Evolutionary conservation across 148 eudicot genomes (phyloP), one percentile per base, ranked within the genome.

Genomic region (Mesembryanthemum crystallinum): DNA sequence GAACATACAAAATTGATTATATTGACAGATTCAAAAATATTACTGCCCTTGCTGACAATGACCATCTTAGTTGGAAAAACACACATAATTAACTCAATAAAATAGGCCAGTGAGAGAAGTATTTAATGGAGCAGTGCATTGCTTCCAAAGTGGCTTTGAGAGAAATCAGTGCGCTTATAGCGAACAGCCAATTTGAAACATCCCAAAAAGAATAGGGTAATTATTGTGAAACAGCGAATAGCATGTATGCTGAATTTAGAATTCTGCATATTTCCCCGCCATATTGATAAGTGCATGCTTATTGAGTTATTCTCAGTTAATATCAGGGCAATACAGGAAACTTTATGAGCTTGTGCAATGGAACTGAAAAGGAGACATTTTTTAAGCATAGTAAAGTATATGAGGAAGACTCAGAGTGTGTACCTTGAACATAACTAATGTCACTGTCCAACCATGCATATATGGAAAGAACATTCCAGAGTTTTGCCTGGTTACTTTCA

Each of bases 381-480:
- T 2, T 66, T 27, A 69, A 45, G 10, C 20, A 2, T 5, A 67
- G 23, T 8, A 45, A 42, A 6, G 33, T 27, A 27, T 24, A 1
- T n/a, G 23, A 71, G 75, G 33, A 13, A 58, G 57, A 27, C 25
- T 13, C 25, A 77, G 63, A 70, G 39, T 81, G 29, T 61, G 77
- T 81, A 90, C 98, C 98, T 92, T 94, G 98, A 75, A 94, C 98
- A 76, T 92, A 92, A 64, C 97, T 89, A 84, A 94, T 86, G 33
- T 86, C 87, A 84, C 87, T 83, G 77, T 92, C 97, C 74, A 88
- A 75, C 98, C 97, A 94, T 78, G 97, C 86, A 80, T 94, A 94
- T 71, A 94, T 67, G 58, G 96, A 83, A 68, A 94, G 97, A 80
- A 92, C 72, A 82, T 90, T 84, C 95, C 96, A 94, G 25, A 94